These are phyloP conservation scores for Penicillium verrucosum DNA, from an alignment of 2,329 filamentous ascomycete genomes.

Conservation along the genomic window DNA sequence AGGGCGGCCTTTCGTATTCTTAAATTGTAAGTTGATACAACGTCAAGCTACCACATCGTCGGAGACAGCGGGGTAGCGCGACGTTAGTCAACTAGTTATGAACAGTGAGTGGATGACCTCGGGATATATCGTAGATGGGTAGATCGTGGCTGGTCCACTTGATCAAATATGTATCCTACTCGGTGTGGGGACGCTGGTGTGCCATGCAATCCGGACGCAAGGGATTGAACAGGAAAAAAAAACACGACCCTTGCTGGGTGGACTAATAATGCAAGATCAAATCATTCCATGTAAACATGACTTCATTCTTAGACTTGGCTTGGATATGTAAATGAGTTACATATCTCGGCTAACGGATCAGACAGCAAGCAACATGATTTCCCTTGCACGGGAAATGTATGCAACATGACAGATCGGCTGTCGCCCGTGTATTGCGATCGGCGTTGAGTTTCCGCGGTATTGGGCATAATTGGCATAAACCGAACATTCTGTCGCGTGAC, in stretches of 20 bases:
- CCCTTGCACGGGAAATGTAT: neutral
- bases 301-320: slow-evolving; percentile 1
- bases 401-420: neutral
- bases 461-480: neutral
- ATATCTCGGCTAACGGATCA: neutral
- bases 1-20: slow-evolving; percentile 11
- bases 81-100: neutral
- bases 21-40: slow-evolving; percentile 12
- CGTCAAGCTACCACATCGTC: slow-evolving; percentile 13
- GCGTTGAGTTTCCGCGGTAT: slow-evolving; percentile 3
- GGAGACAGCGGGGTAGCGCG: neutral
- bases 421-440: slow-evolving; percentile 4
- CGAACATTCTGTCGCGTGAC: slow-evolving; percentile 9
- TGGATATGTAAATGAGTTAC: neutral
- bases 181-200: neutral
- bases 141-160: neutral
- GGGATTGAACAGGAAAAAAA: neutral
- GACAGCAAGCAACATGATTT: neutral
- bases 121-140: neutral
- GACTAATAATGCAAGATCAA: neutral
- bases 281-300: neutral
- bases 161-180: neutral
- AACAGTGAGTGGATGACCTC: neutral
- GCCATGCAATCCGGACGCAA: slow-evolving; percentile 8
- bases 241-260: slow-evolving; percentile 3